Conservation (phyloP, 2,329 filamentous ascomycete genomes). For the Aspergillus tubingensis region DNA sequence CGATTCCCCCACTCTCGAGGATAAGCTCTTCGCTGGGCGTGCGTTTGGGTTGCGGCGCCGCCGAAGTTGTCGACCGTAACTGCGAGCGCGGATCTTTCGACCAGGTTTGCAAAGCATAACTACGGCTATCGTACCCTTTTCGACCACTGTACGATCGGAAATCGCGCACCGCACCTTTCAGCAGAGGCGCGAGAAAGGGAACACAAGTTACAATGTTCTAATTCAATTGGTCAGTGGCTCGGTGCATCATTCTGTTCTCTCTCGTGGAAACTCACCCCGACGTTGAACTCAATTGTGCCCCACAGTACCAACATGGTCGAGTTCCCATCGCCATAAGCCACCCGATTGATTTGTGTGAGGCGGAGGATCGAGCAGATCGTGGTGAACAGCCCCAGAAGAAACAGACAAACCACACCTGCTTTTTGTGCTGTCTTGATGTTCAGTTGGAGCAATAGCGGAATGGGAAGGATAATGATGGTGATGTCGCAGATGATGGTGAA, state of each 20-base stretch:
- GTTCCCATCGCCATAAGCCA: slow-evolving; percentile 55
- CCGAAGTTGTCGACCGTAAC: slow-evolving; percentile 1
- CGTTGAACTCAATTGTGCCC: slow-evolving; percentile 61
- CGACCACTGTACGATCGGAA: slow-evolving; percentile 36
- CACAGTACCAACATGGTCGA: slow-evolving; percentile 60
- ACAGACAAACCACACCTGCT: slow-evolving; percentile 54
- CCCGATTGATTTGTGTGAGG: slow-evolving; percentile 54
- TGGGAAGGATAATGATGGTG: slow-evolving; percentile 52
- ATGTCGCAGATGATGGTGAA: slow-evolving; percentile 57
- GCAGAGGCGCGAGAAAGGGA: slow-evolving; percentile 35
- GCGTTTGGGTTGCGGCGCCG: slow-evolving; percentile 13
- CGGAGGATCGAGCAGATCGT: slow-evolving; percentile 58
- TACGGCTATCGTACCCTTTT: slow-evolving; percentile 42
- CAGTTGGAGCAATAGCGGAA: slow-evolving; percentile 53
- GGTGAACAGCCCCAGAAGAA: slow-evolving; percentile 57
- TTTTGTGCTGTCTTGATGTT: slow-evolving; percentile 55
- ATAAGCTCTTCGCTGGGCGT: slow-evolving; percentile 33
- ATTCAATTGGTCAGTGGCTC: not conserved
- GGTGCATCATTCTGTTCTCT: not conserved
- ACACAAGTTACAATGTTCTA: slow-evolving; percentile 41
- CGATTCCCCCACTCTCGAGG: slow-evolving; percentile 19
- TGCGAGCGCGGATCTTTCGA: slow-evolving; percentile 20
- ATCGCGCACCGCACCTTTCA: slow-evolving; percentile 29
- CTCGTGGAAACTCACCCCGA: slow-evolving; percentile 49
- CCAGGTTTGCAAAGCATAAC: slow-evolving; percentile 29